Base-by-base conservation (phyloP, 2,329 filamentous ascomycete genomes). In the Talaromyces sp. region DNA sequence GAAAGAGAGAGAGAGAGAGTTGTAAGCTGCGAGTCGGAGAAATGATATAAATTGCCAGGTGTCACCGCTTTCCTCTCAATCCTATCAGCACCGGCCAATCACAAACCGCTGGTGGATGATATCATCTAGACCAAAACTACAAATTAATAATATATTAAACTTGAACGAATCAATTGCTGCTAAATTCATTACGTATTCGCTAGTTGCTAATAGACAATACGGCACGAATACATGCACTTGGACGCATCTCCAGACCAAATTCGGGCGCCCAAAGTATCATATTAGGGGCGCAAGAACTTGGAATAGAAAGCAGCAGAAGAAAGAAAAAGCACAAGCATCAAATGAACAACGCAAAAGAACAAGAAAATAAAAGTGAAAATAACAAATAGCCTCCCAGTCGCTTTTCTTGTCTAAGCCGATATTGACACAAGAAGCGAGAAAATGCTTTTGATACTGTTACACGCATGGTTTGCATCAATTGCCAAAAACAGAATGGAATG, bases 231-330 rank as follows among this genome's bases (percentile, higher is more conserved):
- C 18, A 47, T 18, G 18, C 44, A 47, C 44, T 47, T 3, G 44
- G 18, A 10, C 23, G 44, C 18, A 18, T 27, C 18, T 27, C 44
- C 12, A 47, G 23, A 47, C 44, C 44, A 27, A 47, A 9, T 47
- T 47, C 23, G 44, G 23, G 23, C 44, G 44, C n/a, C 44, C 44
- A 27, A n/a, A 47, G 44, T 23, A 47, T 12, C 44, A 27, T 47
- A 47, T 47, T 47, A 47, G 18, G 44, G 7, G n/a, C 23, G 23
- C 14, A n/a, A 16, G 36, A 40, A 40, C 36, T n/a, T 40, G 36
- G 36, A 57, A 63, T 53, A 59, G 61, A 59, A 62, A 68, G 56
- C 65, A 64, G 56, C 60, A 62, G 60, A 65, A 60, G 63, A 67
- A 65, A 57, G 63, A 55, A 57, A 65, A 63, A 31, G 23, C 27